These are phyloP conservation scores for Hippophae gyantsensis DNA, from an alignment of 306 rosid species.

Conservation along the genomic window DNA sequence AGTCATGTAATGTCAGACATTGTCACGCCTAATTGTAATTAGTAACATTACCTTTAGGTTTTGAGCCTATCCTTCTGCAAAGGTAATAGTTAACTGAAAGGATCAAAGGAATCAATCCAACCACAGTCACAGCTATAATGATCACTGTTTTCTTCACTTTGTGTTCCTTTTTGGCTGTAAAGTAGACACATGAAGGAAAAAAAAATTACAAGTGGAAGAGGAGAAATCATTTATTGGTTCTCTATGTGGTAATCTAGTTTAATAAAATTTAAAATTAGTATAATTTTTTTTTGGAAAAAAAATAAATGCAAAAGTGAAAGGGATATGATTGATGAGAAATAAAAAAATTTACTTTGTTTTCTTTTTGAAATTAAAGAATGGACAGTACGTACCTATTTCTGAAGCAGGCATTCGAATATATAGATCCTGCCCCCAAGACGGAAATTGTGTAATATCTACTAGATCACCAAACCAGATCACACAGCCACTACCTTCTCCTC, in stretches of 20 bases:
- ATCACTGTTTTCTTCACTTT: neutral
- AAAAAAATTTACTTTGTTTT: neutral
- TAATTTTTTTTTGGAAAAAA: too few relatives aligned
- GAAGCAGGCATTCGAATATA: constrained; percentile 24
- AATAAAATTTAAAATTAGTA: too few relatives aligned
- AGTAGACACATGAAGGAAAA: neutral
- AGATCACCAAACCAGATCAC: constrained; percentile 41
- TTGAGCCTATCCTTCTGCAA: neutral
- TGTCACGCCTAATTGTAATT: too few relatives aligned
- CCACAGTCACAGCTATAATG: neutral
- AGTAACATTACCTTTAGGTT: constrained; percentile 15
- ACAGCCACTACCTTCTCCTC: constrained; percentile 49
- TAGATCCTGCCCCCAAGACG: constrained; percentile 17
- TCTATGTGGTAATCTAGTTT: too few relatives aligned
- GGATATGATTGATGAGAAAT: neutral
- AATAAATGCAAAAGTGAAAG: neutral
- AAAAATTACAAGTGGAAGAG: neutral
- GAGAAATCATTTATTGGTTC: too few relatives aligned
- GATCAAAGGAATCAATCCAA: neutral
- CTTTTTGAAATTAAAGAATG: neutral
- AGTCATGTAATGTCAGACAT: neutral
- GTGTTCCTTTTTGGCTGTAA: neutral
- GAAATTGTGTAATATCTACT: constrained; percentile 24
- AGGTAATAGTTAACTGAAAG: constrained; percentile 4
- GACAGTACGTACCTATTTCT: constrained; percentile 11